Base-by-base conservation (phyloP, 371 early-diverging fungal species). In the Lichtheimia ornata region DNA sequence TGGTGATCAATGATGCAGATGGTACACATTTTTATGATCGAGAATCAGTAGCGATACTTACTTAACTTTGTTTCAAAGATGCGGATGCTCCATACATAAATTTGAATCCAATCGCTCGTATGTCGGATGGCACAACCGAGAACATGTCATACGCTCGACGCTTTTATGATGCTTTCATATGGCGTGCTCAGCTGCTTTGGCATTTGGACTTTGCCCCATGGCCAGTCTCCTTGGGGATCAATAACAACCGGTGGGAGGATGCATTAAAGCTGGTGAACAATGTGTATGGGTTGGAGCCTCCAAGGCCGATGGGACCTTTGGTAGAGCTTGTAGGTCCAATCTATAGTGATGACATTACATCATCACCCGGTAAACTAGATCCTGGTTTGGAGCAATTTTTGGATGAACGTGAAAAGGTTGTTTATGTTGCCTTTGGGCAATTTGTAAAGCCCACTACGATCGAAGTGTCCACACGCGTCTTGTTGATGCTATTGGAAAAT, bases 271-370 rank as follows among this genome's bases (percentile, higher is more conserved):
- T 76, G 6, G 55, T 76, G n/a, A 76, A 76, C 40, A 70, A 44
- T 13, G 20, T 63, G 1, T 72, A 54, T 28, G 70, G 70, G 4
- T 43, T 73, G 3, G 69, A 73, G 54, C 43, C 66, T 3, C 58
- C 79, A 24, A 60, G 76, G 1, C 76, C 76, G 0, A 5, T 67
- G 13, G 67, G 71, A 14, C 72, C 79, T 3, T 50, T 76, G n/a
- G 69, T 76, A 0, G 70, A 72, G 35, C 49, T 68, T 27, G 57
- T 75, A n/a, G 76, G 79, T 7, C 79, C 79, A 2, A 70, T 76
- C 25, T 52, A 28, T 28, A 52, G 17, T 28, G 14, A 24, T 14
- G 28, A 25, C 52, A 15, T 52, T 2, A 52, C 51, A 28, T 35
- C 28, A 28, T 35, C 28, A 28, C 9, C 35, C 0, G 35, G 35